Evolutionary conservation across 2,329 filamentous ascomycete genomes (phyloP).

Genomic region (Fusarium sp.): DNA sequence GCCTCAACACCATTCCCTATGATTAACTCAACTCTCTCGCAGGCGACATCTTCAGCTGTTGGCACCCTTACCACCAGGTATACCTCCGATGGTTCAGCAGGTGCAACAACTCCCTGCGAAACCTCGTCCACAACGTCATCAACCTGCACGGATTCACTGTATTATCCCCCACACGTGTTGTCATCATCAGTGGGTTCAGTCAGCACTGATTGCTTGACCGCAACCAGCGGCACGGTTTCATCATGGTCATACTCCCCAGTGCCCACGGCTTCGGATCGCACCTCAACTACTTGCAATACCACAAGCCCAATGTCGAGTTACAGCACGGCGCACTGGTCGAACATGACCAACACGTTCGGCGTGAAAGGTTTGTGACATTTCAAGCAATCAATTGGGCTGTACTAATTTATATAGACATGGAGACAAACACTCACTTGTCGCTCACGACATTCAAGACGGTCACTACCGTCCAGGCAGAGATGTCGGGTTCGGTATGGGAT

Average conservation of each 20-base stretch:
- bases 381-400: background rate
- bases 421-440: constrained; percentile 12
- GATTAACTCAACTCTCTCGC: constrained; percentile 33
- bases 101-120: constrained; percentile 23
- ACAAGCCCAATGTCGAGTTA: constrained; percentile 31
- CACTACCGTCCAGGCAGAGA: constrained; percentile 13
- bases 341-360: constrained; percentile 21
- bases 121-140: constrained; percentile 22
- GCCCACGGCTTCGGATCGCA: constrained; percentile 8
- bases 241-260: constrained; percentile 20
- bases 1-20: constrained; percentile 14
- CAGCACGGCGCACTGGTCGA: constrained; percentile 32
- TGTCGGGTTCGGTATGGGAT: constrained; percentile 9
- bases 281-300: constrained; percentile 40
- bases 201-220: constrained; percentile 28
- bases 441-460: constrained; percentile 42
- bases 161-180: background rate
- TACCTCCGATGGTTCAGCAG: constrained; percentile 3
- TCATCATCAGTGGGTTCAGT: background rate
- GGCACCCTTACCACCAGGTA: constrained; percentile 15
- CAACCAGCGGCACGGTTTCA: background rate
- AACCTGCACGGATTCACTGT: constrained; percentile 25
- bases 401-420: constrained; percentile 13
- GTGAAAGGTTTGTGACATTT: constrained; percentile 27
- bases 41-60: constrained; percentile 10